Percentiles rank a stretch among this genome's conserved stretches.
phyloP scores from a whole-genome alignment of 306 rosid species.

The Acacia crassicarpa region DNA sequence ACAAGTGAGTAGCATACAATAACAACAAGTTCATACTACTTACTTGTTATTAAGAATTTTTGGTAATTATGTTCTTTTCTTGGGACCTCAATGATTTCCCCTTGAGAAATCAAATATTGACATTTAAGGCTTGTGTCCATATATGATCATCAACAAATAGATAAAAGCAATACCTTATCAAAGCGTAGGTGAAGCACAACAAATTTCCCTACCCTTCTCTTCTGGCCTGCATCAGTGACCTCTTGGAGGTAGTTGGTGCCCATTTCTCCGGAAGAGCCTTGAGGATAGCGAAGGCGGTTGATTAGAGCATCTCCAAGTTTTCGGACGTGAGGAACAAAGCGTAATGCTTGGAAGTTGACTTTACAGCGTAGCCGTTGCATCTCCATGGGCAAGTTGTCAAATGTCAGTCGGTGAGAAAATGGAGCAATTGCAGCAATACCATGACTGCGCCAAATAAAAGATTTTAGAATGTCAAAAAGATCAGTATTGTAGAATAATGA shows the following conservation, averaged over 20 bases:
- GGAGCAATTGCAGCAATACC: constrained; percentile 94
- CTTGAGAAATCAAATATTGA: too few species aligned
- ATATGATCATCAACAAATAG: neutral
- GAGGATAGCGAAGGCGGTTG: constrained; percentile 73
- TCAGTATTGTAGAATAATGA: neutral
- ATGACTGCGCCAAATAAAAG: constrained; percentile 55
- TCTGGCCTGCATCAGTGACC: constrained; percentile 44
- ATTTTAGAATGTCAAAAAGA: constrained; percentile 21
- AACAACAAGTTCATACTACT: too few species aligned
- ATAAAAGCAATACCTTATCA: constrained; percentile 67
- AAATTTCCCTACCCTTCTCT: constrained; percentile 60
- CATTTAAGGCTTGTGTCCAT: neutral
- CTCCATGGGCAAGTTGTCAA: constrained; percentile 87
- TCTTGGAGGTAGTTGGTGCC: constrained; percentile 49
- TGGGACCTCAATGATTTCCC: too few species aligned
- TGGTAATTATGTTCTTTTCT: too few species aligned
- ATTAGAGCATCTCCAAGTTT: constrained; percentile 83
- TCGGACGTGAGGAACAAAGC: constrained; percentile 85
- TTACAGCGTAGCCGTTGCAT: constrained; percentile 90
- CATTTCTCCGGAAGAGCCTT: constrained; percentile 32
- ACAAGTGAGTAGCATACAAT: too few species aligned
- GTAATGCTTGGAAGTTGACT: constrained; percentile 90
- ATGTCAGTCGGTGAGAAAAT: constrained; percentile 90
- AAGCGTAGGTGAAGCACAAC: constrained; percentile 92
- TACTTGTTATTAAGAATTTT: neutral